Evolutionary conservation across 2,329 filamentous ascomycete genomes (phyloP).

Genomic region (Piedraia hortae): DNA sequence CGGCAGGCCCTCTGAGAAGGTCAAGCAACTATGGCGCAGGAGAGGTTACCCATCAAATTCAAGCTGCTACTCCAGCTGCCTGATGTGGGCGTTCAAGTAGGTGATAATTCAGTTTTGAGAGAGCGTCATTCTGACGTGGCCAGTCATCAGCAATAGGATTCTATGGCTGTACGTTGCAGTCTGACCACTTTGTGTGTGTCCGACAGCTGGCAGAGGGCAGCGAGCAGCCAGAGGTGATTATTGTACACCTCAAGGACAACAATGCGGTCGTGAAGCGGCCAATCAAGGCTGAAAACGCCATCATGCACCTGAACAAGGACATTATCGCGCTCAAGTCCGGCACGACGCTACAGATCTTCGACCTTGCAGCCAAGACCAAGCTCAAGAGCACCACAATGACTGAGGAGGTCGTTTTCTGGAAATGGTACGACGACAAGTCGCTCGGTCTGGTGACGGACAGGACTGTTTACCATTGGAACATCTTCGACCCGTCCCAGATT

Average conservation of each 20-base stretch:
- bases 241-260: constrained; percentile 89
- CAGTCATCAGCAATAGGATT: constrained; percentile 52
- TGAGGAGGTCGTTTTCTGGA: constrained; percentile 97
- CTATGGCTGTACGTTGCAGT: constrained; percentile 88
- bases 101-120: no score
- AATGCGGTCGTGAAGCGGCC: constrained; percentile 85
- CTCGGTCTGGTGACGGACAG: constrained; percentile 76
- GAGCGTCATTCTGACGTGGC: no score
- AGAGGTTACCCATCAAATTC: constrained; percentile 73
- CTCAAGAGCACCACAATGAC: constrained; percentile 91
- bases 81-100: constrained; percentile 21
- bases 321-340: constrained; percentile 94
- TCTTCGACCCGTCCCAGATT: constrained; percentile 58
- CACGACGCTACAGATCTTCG: constrained; percentile 91
- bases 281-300: constrained; percentile 97
- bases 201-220: constrained; percentile 75
- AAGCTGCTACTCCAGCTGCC: constrained; percentile 54
- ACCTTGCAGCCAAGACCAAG: constrained; percentile 76
- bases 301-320: constrained; percentile 95
- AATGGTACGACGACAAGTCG: constrained; percentile 81
- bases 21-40: constrained; percentile 24
- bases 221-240: constrained; percentile 77
- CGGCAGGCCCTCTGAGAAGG: constrained; percentile 4
- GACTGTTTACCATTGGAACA: constrained; percentile 91
- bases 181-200: constrained; percentile 85